Evolutionary conservation across 1,284 basidiomycete genomes (phyloP), one percentile per base, ranked within the genome.

Genomic region (Xerocomus minutiporus): DNA sequence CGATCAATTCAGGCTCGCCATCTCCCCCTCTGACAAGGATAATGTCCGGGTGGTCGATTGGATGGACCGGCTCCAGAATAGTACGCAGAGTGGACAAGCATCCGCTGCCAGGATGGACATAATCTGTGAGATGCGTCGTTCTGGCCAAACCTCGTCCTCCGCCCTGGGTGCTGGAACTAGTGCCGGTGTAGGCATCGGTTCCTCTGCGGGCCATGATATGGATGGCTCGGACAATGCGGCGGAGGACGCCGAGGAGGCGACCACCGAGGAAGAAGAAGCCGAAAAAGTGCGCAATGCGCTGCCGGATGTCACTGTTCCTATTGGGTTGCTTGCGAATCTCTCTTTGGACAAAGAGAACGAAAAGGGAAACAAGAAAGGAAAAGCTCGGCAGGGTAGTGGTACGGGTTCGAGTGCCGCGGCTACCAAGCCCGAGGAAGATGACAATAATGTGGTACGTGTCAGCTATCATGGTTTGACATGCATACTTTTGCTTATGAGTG

Each of bases 1-100:
- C 58, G 83, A 82, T 4, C 85, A 87, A 2, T 88, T 88, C 60
- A 77, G 83, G 40, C 78, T 83, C 77, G 85, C 86, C 4, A 84
- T 84, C 0, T 84, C 85, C 1, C 82, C 86, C 2, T 82, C 83
- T 11, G 86, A 88, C 62, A 74, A 78, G 50, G 79, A 81, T 57
- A 86, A 88, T 52, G 68, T 76, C 34, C 82, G 82, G 56, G 78
- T 90, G 43, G 69, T 86, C n/a, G 83, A 79, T 9, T 90, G 87
- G 87, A 75, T 89, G 56, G 76, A 80, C 52, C 71, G 75, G 3
- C 66, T 80, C 1, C 71, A 77, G 60, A 66, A 66, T 15, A 71
- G 73, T 52, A 67, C 73, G 59, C 44, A 61, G 34, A 53, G 62
- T 2, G 65, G 57, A 9, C 42, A 67, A 46, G 57, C 55, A 4